Evolutionary conservation across 2,329 filamentous ascomycete genomes (phyloP).

Genomic region (Tolypocladium tundrense): DNA sequence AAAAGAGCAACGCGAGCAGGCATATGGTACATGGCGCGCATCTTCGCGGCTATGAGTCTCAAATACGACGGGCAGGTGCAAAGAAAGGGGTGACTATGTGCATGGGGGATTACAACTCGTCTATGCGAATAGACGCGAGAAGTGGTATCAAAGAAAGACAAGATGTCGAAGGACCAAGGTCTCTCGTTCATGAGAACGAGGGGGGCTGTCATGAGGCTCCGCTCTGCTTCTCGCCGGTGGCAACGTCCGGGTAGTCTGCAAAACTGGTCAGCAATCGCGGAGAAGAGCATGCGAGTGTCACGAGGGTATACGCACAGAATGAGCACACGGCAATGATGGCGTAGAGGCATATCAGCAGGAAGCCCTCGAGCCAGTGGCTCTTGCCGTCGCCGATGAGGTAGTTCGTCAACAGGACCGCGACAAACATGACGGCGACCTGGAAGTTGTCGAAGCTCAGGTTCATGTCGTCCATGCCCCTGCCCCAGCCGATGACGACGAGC

Average conservation of each 20-base stretch:
- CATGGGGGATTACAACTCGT: neutral
- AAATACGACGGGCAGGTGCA: neutral
- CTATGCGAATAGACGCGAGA: neutral
- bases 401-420: conserved; percentile 74
- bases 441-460: conserved; percentile 80
- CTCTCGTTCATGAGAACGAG: neutral
- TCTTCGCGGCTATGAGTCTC: neutral
- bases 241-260: conserved; percentile 1
- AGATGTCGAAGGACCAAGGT: neutral
- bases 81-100: neutral
- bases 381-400: conserved; percentile 77
- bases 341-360: conserved; percentile 66
- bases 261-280: neutral
- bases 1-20: neutral
- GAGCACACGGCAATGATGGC: conserved; percentile 64
- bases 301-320: conserved; percentile 32
- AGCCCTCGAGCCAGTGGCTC: conserved; percentile 74
- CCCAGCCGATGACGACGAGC: conserved; percentile 70
- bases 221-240: neutral
- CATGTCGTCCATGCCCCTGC: conserved; percentile 61
- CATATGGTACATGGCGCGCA: neutral
- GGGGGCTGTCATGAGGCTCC: neutral
- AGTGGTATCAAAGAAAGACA: neutral
- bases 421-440: conserved; percentile 77
- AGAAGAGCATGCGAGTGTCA: neutral